A percentile compares a stretch with the other conserved stretches of the same genome.
Conservation (phyloP, 1,284 basidiomycete species). For the Cryptococcus neoformans region DNA sequence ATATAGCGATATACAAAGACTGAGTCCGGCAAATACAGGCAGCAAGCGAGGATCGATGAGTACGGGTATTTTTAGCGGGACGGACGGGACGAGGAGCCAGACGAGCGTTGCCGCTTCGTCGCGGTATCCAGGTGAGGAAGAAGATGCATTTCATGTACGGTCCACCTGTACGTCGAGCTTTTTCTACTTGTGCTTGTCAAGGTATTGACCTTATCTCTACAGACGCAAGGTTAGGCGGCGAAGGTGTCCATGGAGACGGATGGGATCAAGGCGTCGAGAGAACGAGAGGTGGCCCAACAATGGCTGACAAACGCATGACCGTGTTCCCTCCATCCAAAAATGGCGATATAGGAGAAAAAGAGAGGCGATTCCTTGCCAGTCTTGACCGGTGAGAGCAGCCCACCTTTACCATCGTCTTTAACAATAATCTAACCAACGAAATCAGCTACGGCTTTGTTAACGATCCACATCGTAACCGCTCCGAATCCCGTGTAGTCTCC, state of each 20-base stretch:
- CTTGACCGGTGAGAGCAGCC: slow-evolving; percentile 67
- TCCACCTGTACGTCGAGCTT: slow-evolving; percentile 59
- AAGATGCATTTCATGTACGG: slow-evolving; percentile 80
- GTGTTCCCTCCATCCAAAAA: slow-evolving; percentile 54
- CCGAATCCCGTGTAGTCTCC: slow-evolving; percentile 69
- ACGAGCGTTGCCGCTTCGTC: slow-evolving; percentile 25
- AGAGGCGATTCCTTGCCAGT: slow-evolving; percentile 64
- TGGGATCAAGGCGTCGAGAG: slow-evolving; percentile 87
- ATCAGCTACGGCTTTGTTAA: slow-evolving; percentile 81
- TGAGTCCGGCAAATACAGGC: slow-evolving; percentile 3
- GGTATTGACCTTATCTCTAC: not conserved
- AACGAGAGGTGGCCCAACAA: slow-evolving; percentile 70
- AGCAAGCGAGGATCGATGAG: not conserved
- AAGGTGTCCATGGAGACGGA: slow-evolving; percentile 86
- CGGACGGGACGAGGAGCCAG: slow-evolving; percentile 12
- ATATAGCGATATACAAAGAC: slow-evolving; percentile 3
- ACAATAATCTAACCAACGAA: not conserved
- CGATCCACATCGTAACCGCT: slow-evolving; percentile 55
- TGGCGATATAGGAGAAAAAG: slow-evolving; percentile 50
- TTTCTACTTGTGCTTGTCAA: not conserved
- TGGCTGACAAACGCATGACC: slow-evolving; percentile 44
- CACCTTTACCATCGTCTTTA: not conserved
- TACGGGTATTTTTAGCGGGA: not conserved
- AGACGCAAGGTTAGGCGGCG: slow-evolving; percentile 74
- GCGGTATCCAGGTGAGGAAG: slow-evolving; percentile 60